Evolutionary conservation across 2,329 filamentous ascomycete genomes (phyloP), one percentile per base, ranked within the genome.

Genomic region (Lizonia empirigonia): DNA sequence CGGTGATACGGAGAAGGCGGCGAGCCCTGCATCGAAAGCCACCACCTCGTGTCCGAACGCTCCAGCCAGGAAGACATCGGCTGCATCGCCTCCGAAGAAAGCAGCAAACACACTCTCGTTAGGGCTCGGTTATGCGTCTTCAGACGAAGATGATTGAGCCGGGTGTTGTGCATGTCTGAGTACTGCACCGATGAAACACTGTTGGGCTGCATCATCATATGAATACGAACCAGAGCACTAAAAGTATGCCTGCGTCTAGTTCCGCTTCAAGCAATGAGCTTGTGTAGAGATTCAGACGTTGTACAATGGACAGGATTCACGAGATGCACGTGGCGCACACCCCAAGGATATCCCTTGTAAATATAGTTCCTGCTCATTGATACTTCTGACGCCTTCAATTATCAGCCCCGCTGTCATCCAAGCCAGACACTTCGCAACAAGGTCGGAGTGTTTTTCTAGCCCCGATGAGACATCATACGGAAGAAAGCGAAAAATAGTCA

Each of bases 41-140:
- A 22, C 32, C 8, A 23, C 15, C 13, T 24, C 26, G n/a, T 27
- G 19, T 8, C 20, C 46, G 10, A 41, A 52, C 29, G 50, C 27
- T 18, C 16, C 42, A 10, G 18, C 34, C 12, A 60, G 50, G 27
- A 34, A 33, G 7, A n/a, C 39, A 54, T 40, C 22, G 7, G 32
- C 62, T 36, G 39, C 48, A 7, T 35, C 58, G n/a, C 46, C 67
- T 38, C 20, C 60, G n/a, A 12, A 54, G 9, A 58, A 57, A 12
- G 42, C 58, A 23, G 26, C 55, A n/a, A 59, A 60, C 20, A 19
- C 62, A 5, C 40, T 67, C 12, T 54, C 62, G 2, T 56, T 78
- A 1, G 74, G 73, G 2, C 55, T 78, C 15, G 75, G 64, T 6
- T 75, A 73, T 41, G 75, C 74, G 36, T 77, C 75, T 24, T 78